Evolutionary conservation across 2,329 filamentous ascomycete genomes (phyloP).

Genomic region (Rhynchosporium agropyri): DNA sequence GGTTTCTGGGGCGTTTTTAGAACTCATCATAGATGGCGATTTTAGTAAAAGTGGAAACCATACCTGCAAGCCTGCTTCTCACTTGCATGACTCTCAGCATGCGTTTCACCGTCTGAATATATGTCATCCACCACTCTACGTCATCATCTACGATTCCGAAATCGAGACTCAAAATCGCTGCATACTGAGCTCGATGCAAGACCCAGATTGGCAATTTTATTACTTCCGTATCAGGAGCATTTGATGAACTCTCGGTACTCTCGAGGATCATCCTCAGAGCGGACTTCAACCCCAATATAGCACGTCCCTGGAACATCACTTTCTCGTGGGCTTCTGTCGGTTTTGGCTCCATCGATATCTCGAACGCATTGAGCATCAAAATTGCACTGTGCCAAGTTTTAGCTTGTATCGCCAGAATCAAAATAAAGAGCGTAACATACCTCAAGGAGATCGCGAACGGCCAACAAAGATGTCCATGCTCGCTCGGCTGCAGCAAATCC

Average conservation of each 20-base stretch:
- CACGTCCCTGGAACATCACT: slow-evolving; percentile 1
- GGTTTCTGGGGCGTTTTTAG: not conserved
- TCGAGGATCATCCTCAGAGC: slow-evolving; percentile 8
- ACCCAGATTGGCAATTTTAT: not conserved
- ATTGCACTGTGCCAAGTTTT: not conserved
- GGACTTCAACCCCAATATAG: not conserved
- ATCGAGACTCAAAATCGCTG: slow-evolving; percentile 20
- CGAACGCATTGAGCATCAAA: not conserved
- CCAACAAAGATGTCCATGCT: slow-evolving; percentile 12
- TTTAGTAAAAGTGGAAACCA: not conserved
- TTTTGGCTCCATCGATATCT: slow-evolving; percentile 4
- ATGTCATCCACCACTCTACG: slow-evolving; percentile 21
- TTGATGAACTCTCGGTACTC: not conserved
- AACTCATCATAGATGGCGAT: too few relatives aligned
- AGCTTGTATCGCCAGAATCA: not conserved
- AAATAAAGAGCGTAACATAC: not conserved
- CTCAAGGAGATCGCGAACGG: slow-evolving; percentile 16
- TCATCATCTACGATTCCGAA: slow-evolving; percentile 25
- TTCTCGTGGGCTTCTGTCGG: not conserved
- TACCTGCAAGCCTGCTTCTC: slow-evolving; percentile 6
- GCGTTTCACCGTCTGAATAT: slow-evolving; percentile 22
- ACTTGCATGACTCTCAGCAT: slow-evolving; percentile 22
- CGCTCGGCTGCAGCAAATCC: slow-evolving; percentile 15
- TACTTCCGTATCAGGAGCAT: not conserved
- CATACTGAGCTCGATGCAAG: slow-evolving; percentile 10